Evolutionary conservation across 2,329 filamentous ascomycete genomes (phyloP), one percentile per base, ranked within the genome.

Genomic region (Monosporascus sp.): DNA sequence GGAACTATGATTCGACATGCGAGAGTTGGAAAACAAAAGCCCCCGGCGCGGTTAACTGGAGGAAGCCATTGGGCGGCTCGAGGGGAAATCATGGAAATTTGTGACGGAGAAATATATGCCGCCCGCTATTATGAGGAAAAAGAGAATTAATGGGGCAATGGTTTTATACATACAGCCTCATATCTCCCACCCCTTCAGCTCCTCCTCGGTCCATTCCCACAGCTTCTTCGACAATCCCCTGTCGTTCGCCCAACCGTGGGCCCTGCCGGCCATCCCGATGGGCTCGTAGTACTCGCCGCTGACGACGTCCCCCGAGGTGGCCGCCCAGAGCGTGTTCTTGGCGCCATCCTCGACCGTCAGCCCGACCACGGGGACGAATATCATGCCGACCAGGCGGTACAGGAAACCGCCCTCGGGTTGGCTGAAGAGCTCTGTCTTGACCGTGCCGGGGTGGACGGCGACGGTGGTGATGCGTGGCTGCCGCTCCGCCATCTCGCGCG

Each of bases 371-470:
- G 43, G 43, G 2, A 51, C 54, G 9, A 55, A 43, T 5, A 59
- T 4, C 17, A 14, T 19, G n/a, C 14, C 0, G 19, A 24, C 17
- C n/a, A 59, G 8, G 16, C 49, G 31, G 8, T 52, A 53, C 20
- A 59, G 16, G 11, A 47, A 17, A 6, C 53, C 49, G 6, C 51
- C 52, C 40, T 56, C 43, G 6, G 43, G 14, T 8, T 53, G 51
- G 9, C 51, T 34, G 24, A 56, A 22, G 6, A 78, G 50, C 1
- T 61, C 64, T 0, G 74, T 77, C 3, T 59, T 55, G 27, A 76
- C 71, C 4, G 71, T 62, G 2, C 74, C 76, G 0, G 75, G 76
- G 52, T 76, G 71, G 1, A 78, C 54, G 1, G 70, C 59, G 3
- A 74, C 65, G 7, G 63, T 60, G 1, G 64, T 68, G 22, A 77